Evolutionary conservation across 345 rosid species (phyloP), one percentile per base, ranked within the genome.

Genomic region (Arabidopsis arenosa): DNA sequence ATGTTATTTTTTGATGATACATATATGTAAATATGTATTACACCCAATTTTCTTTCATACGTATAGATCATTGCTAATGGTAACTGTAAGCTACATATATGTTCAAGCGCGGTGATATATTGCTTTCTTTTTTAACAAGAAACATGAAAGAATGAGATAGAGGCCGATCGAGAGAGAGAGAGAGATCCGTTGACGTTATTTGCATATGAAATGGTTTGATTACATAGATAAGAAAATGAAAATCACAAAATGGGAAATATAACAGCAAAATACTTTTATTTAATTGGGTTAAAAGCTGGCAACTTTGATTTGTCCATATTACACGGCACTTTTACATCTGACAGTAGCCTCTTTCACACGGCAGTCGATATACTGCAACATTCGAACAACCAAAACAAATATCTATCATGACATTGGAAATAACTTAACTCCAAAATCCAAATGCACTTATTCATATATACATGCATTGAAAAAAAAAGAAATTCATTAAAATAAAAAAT

Each of bases 311-410:
- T 69, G 74, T 76, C 75, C 15, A 23, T 23, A 23, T 2, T 23
- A 23, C 26, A 23, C 26, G 26, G 26, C 26, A 23, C 26, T 23
- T 23, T 23, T 62, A 23, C 70, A 35, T 33, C 51, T 23, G 52
- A n/a, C 53, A 63, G 17, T 54, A 3, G 10, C 69, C 71, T 70
- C 66, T 58, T 70, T 37, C 51, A 76, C 71, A 69, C 80, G 64
- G 44, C 66, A 70, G 41, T 17, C 60, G 71, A 63, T 63, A 76
- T 53, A 45, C 80, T 76, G 71, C 71, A 70, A 55, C 60, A 70
- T 62, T 70, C 17, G 21, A 43, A 62, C 47, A 69, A 76, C 49
- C 51, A 76, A 53, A 61, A 23, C 10, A 52, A 55, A 59, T 14
- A 39, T 68, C n/a, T 43, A 5, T 7, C 43, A 39, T 43, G n/a